A percentile compares a stretch with the other conserved stretches of the same genome.
Evolutionary conservation across 2,329 filamentous ascomycete genomes (phyloP).

Genomic region (Bertia moriformis): DNA sequence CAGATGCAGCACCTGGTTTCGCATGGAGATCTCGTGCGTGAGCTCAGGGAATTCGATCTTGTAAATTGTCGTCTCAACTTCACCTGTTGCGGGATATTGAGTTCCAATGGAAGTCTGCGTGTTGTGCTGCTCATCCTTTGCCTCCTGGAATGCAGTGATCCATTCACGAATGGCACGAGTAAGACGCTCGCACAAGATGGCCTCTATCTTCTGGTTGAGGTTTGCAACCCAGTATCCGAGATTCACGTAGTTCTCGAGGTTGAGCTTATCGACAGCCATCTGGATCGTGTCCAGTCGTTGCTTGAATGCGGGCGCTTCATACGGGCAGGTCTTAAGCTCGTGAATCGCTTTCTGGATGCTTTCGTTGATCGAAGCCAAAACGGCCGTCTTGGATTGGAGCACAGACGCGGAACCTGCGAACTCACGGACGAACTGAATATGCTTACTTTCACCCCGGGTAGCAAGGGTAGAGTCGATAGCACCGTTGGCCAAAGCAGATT

Average conservation of each 20-base stretch:
- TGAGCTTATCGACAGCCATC: conserved; percentile 85
- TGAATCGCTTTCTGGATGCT: conserved; percentile 61
- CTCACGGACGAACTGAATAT: conserved; percentile 90
- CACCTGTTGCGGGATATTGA: conserved; percentile 24
- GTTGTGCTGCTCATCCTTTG: conserved; percentile 20
- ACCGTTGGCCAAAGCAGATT: conserved; percentile 39
- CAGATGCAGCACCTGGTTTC: conserved; percentile 91
- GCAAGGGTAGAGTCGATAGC: conserved; percentile 40
- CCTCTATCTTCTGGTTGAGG: conserved; percentile 75
- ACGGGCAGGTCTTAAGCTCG: conserved; percentile 73
- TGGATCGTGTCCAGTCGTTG: conserved; percentile 74
- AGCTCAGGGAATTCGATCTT: conserved; percentile 47
- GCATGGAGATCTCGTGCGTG: conserved; percentile 89
- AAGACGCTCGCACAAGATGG: conserved; percentile 67
- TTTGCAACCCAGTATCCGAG: conserved; percentile 77
- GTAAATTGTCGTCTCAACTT: conserved; percentile 14
- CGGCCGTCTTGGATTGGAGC: conserved; percentile 74
- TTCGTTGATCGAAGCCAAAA: conserved; percentile 60
- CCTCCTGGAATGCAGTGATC: conserved; percentile 71
- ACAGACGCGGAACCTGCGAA: conserved; percentile 78
- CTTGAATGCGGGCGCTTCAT: conserved; percentile 67
- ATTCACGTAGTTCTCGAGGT: conserved; percentile 91
- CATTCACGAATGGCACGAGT: conserved; percentile 71
- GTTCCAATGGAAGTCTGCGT: conserved; percentile 37
- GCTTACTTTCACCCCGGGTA: conserved; percentile 67